Base-by-base conservation (phyloP, 768 basidiomycete species). In the Porpolomopsis calyptriformis region DNA sequence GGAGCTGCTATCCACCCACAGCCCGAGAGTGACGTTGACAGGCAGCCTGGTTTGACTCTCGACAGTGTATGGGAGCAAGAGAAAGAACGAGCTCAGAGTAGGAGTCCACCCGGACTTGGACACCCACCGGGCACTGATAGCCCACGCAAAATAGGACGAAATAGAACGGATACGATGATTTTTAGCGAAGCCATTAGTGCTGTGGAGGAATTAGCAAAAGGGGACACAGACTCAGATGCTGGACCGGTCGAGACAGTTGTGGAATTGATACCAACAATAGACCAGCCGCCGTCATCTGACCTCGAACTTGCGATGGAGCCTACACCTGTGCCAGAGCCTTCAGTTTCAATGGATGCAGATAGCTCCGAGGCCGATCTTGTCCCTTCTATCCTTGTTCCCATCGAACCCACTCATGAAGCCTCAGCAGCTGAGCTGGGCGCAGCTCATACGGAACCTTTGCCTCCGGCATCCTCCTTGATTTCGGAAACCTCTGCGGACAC, bases 111-210 rank as follows among this genome's bases (percentile, higher is more conserved):
- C 7, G 53, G 51, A 19, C 36, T 62, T 18, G 33, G 53, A 6
- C 59, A 49, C 27, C 43, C 31, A n/a, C 16, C 41, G 36, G 45
- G 57, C 26, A 53, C 51, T 44, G 64, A 68, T 46, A 71, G 70
- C 53, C 67, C 74, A 31, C 64, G 74, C 7, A 71, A 61, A 33
- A 53, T 68, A 18, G 76, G 80, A 1, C 66, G 82, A 25, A 72
- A 59, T 49, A 66, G 82, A 50, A 85, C 83, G 7, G 82, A 84
- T 52, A 86, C 83, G 2, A 85, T 86, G 84, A 73, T 85, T 18
- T 73, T 77, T 52, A 76, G 73, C 33, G 71, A 72, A 24, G 60
- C 62, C 1, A 60, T 58, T 44, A 55, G 56, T 9, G 57, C 66
- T 5, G 60, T 55, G 10, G 69, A 69, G 41, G 69, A 67, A 43